Base-by-base conservation (phyloP, 1,284 basidiomycete genomes). In the Mycena citricolor region DNA sequence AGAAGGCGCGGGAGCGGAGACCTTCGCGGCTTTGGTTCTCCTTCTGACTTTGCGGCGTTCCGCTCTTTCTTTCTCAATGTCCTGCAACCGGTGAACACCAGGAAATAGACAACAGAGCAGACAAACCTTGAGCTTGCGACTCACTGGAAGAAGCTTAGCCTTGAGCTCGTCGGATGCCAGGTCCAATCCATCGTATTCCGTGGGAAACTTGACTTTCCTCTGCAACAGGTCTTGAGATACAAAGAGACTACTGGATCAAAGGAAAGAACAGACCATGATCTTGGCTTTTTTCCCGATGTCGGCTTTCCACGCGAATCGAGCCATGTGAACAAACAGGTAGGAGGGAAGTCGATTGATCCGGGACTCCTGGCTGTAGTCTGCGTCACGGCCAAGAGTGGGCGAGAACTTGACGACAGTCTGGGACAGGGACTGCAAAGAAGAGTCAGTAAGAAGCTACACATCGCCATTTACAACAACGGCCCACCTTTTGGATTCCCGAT, bases 161-260 rank as follows among this genome's bases (percentile, higher is more conserved):
- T 83, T 82, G 11, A 97, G 73, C 24, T 90, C 90, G 31, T 90
- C 85, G 0, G 90, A 89, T 32, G 79, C 79, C 30, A 97, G 73
- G 34, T 95, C 92, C 20, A 89, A 67, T 0, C 86, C 88, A 57
- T 99, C 94, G 33, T 94, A 83, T 57, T 95, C 83, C 32, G 79
- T 77, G 2, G 87, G 86, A 67, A 97, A 98, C 66, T 94, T 97
- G 54, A 98, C 94, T 72, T 89, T 91, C 47, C 94, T 83, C 90
- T 89, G 56, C 21, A 45, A 20, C 37, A 14, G 14, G 19, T 31
- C 24, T 23, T 5, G 17, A 7, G 25, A 29, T 4, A 1, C 13
- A 36, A 11, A 32, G 10, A 37, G 13, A 33, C 29, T n/a, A n/a
- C n/a, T n/a, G n/a, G n/a, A n/a, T n/a, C n/a, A n/a, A n/a, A n/a